Conservation (phyloP, 441 rosid species). For the Croton setiger region DNA sequence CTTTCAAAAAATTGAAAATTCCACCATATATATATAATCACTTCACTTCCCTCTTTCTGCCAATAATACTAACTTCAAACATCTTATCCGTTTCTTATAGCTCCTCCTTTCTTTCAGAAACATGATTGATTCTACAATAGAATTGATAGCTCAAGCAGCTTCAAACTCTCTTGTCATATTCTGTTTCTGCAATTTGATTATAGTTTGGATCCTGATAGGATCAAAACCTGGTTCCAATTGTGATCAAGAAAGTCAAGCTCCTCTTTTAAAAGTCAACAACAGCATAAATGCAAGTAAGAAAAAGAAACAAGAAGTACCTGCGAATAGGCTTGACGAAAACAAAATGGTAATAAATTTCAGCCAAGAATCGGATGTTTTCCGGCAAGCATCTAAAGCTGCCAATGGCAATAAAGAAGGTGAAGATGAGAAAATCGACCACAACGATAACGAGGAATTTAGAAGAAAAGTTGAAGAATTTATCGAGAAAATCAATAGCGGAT, state of each 20-base stretch:
- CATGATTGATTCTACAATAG: conserved; percentile 26
- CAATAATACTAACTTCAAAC: not conserved
- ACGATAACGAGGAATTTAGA: conserved; percentile 39
- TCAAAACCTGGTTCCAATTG: conserved; percentile 32
- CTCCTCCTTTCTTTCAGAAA: not conserved
- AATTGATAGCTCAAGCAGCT: conserved; percentile 43
- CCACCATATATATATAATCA: not conserved
- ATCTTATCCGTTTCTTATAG: not conserved
- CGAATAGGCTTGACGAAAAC: not conserved
- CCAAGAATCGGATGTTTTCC: not conserved
- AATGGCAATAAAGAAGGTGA: not conserved
- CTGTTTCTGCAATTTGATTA: conserved; percentile 59
- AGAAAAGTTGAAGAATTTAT: conserved; percentile 64
- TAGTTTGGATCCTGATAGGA: conserved; percentile 44
- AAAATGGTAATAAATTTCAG: not conserved
- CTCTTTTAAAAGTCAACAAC: conserved; percentile 4
- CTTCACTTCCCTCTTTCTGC: not conserved
- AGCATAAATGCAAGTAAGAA: conserved; percentile 7
- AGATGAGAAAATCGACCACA: not conserved
- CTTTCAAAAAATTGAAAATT: not conserved
- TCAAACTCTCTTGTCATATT: conserved; percentile 49
- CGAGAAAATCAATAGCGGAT: conserved; percentile 43
- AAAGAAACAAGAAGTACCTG: not conserved
- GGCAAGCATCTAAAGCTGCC: not conserved
- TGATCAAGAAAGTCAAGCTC: conserved; percentile 22